Conservation (phyloP, 768 basidiomycete genomes). For the Xerocomus potaroensis region DNA sequence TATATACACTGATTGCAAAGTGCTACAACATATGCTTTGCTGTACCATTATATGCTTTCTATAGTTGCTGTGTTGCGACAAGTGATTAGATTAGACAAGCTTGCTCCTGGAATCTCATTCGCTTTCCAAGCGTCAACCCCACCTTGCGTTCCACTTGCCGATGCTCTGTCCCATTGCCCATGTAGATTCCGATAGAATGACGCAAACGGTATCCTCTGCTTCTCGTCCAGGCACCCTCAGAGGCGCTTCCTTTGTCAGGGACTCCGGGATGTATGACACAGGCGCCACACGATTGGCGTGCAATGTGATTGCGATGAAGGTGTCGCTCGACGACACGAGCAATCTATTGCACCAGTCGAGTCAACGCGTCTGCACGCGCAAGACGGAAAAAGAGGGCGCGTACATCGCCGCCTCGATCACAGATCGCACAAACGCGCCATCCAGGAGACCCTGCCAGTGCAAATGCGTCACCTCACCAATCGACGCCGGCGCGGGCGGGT, state of each 20-base stretch:
- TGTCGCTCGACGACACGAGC: constrained; percentile 2
- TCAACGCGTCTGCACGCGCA: no score
- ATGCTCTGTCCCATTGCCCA: constrained; percentile 48
- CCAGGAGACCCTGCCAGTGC: constrained; percentile 58
- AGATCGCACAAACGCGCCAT: constrained; percentile 47
- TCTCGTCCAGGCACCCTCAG: constrained; percentile 42
- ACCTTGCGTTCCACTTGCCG: constrained; percentile 39
- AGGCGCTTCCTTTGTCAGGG: constrained; percentile 26
- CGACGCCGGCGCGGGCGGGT: constrained; percentile 42
- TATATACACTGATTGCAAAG: constrained; percentile 30
- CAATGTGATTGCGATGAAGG: constrained; percentile 17
- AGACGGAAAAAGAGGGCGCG: neutral
- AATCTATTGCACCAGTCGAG: no score
- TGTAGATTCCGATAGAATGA: constrained; percentile 33
- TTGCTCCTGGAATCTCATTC: constrained; percentile 25
- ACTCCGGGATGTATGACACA: constrained; percentile 45
- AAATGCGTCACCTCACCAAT: constrained; percentile 50
- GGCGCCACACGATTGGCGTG: constrained; percentile 45
- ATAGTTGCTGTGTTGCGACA: constrained; percentile 29
- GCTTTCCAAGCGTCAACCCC: constrained; percentile 42
- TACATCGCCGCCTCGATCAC: constrained; percentile 44
- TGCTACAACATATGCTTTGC: constrained; percentile 23
- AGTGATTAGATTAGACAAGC: constrained; percentile 31
- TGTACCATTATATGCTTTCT: constrained; percentile 32
- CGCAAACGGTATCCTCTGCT: constrained; percentile 51